Evolutionary conservation across 768 basidiomycete species (phyloP), one percentile per base, ranked within the genome.

Genomic region (Pulveroboletus sp.): DNA sequence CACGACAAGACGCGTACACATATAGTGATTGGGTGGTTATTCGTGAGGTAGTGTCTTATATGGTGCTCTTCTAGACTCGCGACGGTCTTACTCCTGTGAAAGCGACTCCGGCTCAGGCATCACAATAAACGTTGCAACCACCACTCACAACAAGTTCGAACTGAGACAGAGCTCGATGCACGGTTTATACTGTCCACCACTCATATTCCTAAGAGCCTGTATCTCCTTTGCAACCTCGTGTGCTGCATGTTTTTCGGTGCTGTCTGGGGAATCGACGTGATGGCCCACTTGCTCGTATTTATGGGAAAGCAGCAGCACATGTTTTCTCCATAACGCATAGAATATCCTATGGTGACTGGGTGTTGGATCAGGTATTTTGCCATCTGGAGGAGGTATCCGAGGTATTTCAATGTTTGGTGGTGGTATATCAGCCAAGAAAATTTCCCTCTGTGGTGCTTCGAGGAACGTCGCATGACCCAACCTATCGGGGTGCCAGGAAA

Each of bases 391-490:
- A n/a, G 56, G 56, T 33, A 60, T 62, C 24, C 52, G 50, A 17
- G 56, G 52, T 3, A 40, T 21, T n/a, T 67, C 49, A 3, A 47
- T 17, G 46, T 53, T 26, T 3, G 50, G 43, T 1, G 66, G 57
- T 24, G 61, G 60, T 39, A 67, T 49, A 38, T 61, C 59, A 8
- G 61, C 60, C 46, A 78, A 67, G 8, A 89, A 85, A 36, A 82
- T 62, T 1, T 70, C 65, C 52, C 61, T 56, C 44, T 79, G 77
- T 0, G 81, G 79, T 40, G 80, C 78, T 2, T 79, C 77, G 50
- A 93, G 74, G 67, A 86, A 91, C 0, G 90, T 92, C 3, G 87
- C 90, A 52, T 93, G 90, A 0, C 90, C 86, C 0, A 93, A 71
- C 38, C 90, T 73, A 45, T 83, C 73, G 0, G 89, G 89, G 18